Evolutionary conservation across 2,329 filamentous ascomycete genomes (phyloP), one percentile per base, ranked within the genome.

Genomic region (Colletotrichum lupini): DNA sequence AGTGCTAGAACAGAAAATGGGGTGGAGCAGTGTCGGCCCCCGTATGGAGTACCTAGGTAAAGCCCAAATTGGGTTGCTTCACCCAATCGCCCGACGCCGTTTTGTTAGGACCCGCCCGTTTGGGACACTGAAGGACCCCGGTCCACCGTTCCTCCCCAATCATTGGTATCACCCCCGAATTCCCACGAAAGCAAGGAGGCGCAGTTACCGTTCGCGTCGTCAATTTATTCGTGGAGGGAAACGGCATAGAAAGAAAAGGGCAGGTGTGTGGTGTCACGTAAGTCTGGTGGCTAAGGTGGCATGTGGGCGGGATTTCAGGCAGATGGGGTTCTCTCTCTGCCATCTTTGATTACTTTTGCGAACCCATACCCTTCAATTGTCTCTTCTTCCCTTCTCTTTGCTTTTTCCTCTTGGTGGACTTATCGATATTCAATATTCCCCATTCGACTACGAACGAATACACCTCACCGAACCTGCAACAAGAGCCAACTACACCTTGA

Each of bases 151-250:
- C 30, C 49, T 28, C 56, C 37, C 37, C 37, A 42, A 42, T 28
- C 52, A 30, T 26, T 30, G 19, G 28, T 30, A 14, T 22, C 26
- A 24, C 61, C 35, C 63, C 30, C 42, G 42, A 49, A 56, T 66
- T 55, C 52, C 64, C 69, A 68, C 56, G 60, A 70, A 70, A 70
- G 70, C 67, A 65, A 52, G 70, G 70, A 70, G 70, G 70, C 70
- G 70, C 70, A 73, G 70, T 63, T 55, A 53, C 52, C 56, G 65
- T 56, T 62, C 70, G 57, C 66, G 59, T 69, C 66, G 59, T 64
- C 66, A 59, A 30, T 59, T 65, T 26, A 55, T 19, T 42, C 37
- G 37, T 42, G 16, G 24, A 55, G 11, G 22, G 52, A 26, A 14
- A 55, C 12, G 16, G 37, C 37, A 55, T 14, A 11, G 32, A 37